phyloP scores from a whole-genome alignment of 2,329 filamentous ascomycete genomes.

The Ramularia collo-cygni region DNA sequence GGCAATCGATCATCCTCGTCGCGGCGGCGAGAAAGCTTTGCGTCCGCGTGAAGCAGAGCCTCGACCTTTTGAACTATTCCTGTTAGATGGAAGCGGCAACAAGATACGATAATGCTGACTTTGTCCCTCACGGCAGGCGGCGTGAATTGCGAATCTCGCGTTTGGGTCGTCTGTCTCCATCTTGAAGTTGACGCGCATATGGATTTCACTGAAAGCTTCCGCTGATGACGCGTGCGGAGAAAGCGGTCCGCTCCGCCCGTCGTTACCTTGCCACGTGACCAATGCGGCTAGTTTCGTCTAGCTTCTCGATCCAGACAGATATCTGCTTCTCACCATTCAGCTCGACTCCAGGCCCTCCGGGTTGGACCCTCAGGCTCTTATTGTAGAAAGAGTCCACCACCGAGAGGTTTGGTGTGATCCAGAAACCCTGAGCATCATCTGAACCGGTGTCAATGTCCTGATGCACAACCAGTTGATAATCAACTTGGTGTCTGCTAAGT shows the following conservation, averaged over 20 bases:
- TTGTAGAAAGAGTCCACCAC: conserved; percentile 91
- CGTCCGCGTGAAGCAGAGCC: conserved; percentile 68
- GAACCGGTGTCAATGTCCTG: conserved; percentile 7
- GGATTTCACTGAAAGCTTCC: too few species aligned
- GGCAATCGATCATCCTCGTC: conserved; percentile 87
- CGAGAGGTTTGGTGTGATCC: conserved; percentile 65
- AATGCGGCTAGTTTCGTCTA: not conserved
- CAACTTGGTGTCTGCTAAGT: conserved; percentile 65
- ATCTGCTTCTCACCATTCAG: conserved; percentile 43
- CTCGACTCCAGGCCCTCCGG: conserved; percentile 67
- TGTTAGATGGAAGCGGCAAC: not conserved
- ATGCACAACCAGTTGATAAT: conserved; percentile 67
- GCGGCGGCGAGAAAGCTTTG: conserved; percentile 63
- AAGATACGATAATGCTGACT: conserved; percentile 46
- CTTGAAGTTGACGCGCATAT: conserved; percentile 2
- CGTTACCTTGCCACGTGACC: too few species aligned
- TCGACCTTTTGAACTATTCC: conserved; percentile 60
- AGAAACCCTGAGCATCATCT: conserved; percentile 43
- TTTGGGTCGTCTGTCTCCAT: conserved; percentile 30
- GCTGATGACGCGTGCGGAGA: too few species aligned
- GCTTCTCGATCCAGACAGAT: conserved; percentile 4
- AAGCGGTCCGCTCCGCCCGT: too few species aligned
- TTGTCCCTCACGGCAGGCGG: conserved; percentile 76
- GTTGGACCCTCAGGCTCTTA: conserved; percentile 74
- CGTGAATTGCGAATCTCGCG: conserved; percentile 75